These are phyloP conservation scores for Elasticomyces elasticus DNA, from an alignment of 495 filamentous ascomycete species.

Conservation along the genomic window DNA sequence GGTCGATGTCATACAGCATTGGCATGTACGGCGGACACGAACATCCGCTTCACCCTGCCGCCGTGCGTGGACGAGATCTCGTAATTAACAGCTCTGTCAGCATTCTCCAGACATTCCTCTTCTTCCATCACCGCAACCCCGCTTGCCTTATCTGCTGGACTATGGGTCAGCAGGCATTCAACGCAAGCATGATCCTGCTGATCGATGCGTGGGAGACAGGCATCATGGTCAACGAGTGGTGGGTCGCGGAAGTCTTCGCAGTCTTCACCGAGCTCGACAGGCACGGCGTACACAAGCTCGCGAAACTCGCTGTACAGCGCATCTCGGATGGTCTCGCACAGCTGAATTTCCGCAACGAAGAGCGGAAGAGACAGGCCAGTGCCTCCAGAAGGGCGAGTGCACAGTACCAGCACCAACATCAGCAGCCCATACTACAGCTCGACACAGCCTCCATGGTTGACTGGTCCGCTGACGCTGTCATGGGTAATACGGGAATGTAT, in stretches of 20 bases:
- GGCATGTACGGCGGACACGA: background rate
- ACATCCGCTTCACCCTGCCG: slow-evolving; percentile 5
- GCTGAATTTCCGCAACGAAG: slow-evolving; percentile 7
- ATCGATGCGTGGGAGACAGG: slow-evolving; percentile 37
- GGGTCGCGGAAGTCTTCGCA: slow-evolving; percentile 35
- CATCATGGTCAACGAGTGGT: slow-evolving; percentile 9
- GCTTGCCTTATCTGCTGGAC: slow-evolving; percentile 40
- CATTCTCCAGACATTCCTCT: slow-evolving; percentile 37
- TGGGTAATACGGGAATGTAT: slow-evolving; percentile 41
- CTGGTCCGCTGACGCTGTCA: slow-evolving; percentile 32
- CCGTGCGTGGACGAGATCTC: slow-evolving; percentile 33
- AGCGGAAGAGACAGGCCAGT: slow-evolving; percentile 1
- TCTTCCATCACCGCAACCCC: slow-evolving; percentile 34
- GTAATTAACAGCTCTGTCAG: slow-evolving; percentile 35
- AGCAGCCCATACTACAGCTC: slow-evolving; percentile 8
- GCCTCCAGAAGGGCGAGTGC: background rate
- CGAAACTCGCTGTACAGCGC: slow-evolving; percentile 32
- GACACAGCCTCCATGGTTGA: slow-evolving; percentile 24
- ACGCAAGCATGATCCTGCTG: slow-evolving; percentile 39
- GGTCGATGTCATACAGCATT: background rate
- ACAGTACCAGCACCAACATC: background rate
- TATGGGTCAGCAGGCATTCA: slow-evolving; percentile 41
- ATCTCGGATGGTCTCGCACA: slow-evolving; percentile 26
- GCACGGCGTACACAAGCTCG: slow-evolving; percentile 37
- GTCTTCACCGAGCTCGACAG: slow-evolving; percentile 36